phyloP scores from a whole-genome alignment of 2,329 filamentous ascomycete species.

The Coniella lustricola region DNA sequence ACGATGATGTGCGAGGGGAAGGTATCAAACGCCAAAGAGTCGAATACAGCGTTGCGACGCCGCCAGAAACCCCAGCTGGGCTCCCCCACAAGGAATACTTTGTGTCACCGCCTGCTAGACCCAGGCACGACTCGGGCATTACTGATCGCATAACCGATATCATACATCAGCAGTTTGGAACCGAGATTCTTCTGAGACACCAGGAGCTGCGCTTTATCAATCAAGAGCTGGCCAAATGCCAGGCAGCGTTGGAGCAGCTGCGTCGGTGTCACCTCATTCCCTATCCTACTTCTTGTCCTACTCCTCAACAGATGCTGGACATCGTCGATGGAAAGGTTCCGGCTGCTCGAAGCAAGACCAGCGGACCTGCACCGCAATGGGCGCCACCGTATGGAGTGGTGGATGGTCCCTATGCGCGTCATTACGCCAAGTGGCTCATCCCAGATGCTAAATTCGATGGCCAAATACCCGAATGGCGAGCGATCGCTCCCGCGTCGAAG shows the following conservation, averaged over 20 bases:
- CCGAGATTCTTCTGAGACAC: constrained; percentile 91
- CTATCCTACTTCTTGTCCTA: constrained; percentile 66
- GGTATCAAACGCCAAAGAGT: constrained; percentile 37
- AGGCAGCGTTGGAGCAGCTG: constrained; percentile 86
- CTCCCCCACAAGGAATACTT: constrained; percentile 18
- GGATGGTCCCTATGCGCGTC: constrained; percentile 86
- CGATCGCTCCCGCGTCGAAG: constrained; percentile 33
- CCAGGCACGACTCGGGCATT: constrained; percentile 47
- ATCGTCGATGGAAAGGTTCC: constrained; percentile 70
- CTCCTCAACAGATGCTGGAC: constrained; percentile 59
- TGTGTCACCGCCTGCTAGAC: constrained; percentile 20
- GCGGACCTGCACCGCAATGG: constrained; percentile 63
- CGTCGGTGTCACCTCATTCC: constrained; percentile 88
- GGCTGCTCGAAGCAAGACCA: constrained; percentile 54
- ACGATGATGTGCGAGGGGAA: constrained; percentile 21
- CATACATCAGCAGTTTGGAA: constrained; percentile 80
- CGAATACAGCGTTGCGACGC: constrained; percentile 25
- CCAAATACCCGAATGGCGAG: constrained; percentile 40
- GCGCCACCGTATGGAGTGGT: constrained; percentile 85
- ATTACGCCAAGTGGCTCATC: constrained; percentile 94
- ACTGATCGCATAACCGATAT: constrained; percentile 15
- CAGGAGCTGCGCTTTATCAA: constrained; percentile 90
- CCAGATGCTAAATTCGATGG: constrained; percentile 83
- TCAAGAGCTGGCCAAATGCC: constrained; percentile 92
- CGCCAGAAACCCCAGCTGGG: constrained; percentile 19